These are phyloP conservation scores for Neurospora pannonica DNA, from an alignment of 495 filamentous ascomycete genomes.

Conservation along the genomic window DNA sequence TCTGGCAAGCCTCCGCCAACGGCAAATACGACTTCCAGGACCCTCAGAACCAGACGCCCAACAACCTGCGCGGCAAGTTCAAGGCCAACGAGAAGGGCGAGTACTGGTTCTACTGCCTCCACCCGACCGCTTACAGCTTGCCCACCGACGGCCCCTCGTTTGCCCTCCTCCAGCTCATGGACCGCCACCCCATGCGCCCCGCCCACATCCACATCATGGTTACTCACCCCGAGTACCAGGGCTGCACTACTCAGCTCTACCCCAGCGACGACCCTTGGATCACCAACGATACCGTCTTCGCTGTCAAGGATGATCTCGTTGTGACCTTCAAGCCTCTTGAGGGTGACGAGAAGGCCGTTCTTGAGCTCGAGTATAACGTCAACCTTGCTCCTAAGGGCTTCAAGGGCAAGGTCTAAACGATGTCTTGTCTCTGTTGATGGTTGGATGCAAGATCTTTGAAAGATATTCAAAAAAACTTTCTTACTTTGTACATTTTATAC, in stretches of 20 bases:
- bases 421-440: background rate
- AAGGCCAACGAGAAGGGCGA: conserved; percentile 63
- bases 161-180: conserved; percentile 58
- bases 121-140: conserved; percentile 71
- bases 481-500: conserved; percentile 1
- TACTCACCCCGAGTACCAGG: conserved; percentile 45
- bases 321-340: conserved; percentile 60
- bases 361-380: conserved; percentile 63
- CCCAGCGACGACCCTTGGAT: conserved; percentile 61
- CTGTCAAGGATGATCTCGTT: conserved; percentile 67
- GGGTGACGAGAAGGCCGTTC: conserved; percentile 52
- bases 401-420: conserved; percentile 31
- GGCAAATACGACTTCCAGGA: conserved; percentile 89
- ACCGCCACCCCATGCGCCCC: conserved; percentile 74
- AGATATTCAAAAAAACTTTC: background rate
- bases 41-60: conserved; percentile 60
- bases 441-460: background rate
- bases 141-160: conserved; percentile 66
- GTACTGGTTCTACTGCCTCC: conserved; percentile 74
- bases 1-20: conserved; percentile 81
- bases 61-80: conserved; percentile 82
- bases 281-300: conserved; percentile 65
- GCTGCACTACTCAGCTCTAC: conserved; percentile 71
- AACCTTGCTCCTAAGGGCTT: conserved; percentile 43
- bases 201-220: conserved; percentile 81